Evolutionary conservation across 2,329 filamentous ascomycete species (phyloP).

Genomic region (Paracoccidioides lutzii): DNA sequence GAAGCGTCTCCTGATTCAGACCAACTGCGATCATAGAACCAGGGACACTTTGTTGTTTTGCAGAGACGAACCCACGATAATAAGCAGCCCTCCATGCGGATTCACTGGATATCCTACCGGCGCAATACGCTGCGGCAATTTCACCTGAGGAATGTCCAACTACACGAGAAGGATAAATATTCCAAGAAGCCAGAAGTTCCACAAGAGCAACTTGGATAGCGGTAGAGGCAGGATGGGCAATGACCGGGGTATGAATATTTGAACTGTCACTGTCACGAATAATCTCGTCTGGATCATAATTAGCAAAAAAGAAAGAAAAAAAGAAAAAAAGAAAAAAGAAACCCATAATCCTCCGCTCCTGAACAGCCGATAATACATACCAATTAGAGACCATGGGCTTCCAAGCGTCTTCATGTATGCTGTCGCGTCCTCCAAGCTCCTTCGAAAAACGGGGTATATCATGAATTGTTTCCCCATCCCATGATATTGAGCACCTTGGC

Average conservation of each 20-base stretch:
- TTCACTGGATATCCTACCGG: constrained; percentile 9
- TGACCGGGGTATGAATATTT: constrained; percentile 15
- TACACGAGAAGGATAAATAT: constrained; percentile 15
- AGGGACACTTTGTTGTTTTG: not conserved
- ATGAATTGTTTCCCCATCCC: constrained; percentile 22
- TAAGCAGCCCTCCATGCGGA: constrained; percentile 14
- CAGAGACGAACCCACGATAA: constrained; percentile 13
- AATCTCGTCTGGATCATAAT: constrained; percentile 9
- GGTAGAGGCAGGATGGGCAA: constrained; percentile 22
- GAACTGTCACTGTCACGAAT: constrained; percentile 3
- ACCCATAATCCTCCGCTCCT: not conserved
- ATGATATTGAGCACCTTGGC: constrained; percentile 26
- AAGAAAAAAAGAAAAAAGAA: too few relatives aligned
- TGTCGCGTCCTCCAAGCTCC: constrained; percentile 9
- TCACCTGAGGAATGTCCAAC: constrained; percentile 27
- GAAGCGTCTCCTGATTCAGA: constrained; percentile 7
- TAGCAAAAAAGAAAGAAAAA: not conserved
- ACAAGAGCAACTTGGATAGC: constrained; percentile 24
- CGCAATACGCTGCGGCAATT: constrained; percentile 25
- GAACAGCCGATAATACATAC: not conserved
- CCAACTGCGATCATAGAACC: constrained; percentile 24
- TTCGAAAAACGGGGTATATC: constrained; percentile 11
- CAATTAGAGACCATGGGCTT: constrained; percentile 6
- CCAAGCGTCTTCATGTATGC: constrained; percentile 9
- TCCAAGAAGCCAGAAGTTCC: constrained; percentile 17